Percentiles rank a stretch among this genome's conserved stretches.
These are phyloP conservation scores for Neofusicoccum cordaticola DNA, from an alignment of 2,329 filamentous ascomycete genomes.

Conservation along the genomic window DNA sequence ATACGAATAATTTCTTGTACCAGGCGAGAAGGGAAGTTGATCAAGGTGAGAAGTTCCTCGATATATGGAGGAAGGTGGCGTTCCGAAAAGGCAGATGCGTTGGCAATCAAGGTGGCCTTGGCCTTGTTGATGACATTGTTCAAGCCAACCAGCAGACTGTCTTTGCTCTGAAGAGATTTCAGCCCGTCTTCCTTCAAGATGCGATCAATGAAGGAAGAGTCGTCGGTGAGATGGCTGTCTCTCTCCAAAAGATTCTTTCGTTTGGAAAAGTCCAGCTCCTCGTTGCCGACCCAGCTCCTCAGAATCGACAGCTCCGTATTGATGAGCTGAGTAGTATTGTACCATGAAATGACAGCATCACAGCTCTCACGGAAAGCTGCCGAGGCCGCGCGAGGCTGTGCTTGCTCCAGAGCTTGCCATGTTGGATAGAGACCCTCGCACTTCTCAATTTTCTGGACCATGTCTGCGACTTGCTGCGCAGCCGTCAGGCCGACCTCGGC, in stretches of 20 bases:
- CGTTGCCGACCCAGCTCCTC: slow-evolving; percentile 95
- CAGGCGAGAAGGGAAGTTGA: slow-evolving; percentile 93
- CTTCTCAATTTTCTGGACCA: slow-evolving; percentile 87
- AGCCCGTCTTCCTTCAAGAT: slow-evolving; percentile 94
- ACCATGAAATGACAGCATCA: slow-evolving; percentile 89
- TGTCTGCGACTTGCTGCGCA: slow-evolving; percentile 81
- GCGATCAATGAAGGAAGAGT: slow-evolving; percentile 89
- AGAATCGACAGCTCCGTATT: slow-evolving; percentile 89
- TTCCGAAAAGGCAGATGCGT: slow-evolving; percentile 78
- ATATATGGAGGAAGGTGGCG: slow-evolving; percentile 94
- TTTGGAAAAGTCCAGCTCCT: slow-evolving; percentile 86
- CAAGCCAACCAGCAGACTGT: slow-evolving; percentile 80
- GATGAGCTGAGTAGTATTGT: slow-evolving; percentile 95
- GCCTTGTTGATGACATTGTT: slow-evolving; percentile 87
- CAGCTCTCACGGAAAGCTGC: slow-evolving; percentile 76
- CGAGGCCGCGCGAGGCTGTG: slow-evolving; percentile 75
- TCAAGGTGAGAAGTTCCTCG: slow-evolving; percentile 89
- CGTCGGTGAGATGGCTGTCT: slow-evolving; percentile 75
- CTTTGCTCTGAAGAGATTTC: slow-evolving; percentile 81
- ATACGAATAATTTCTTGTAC: slow-evolving; percentile 96
- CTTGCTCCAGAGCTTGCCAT: slow-evolving; percentile 67
- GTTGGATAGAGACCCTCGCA: slow-evolving; percentile 84
- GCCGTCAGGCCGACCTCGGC: slow-evolving; percentile 87
- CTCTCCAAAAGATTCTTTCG: slow-evolving; percentile 66
- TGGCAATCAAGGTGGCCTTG: slow-evolving; percentile 84